Evolutionary conservation across 2,329 filamentous ascomycete species (phyloP).

Genomic region (Basipetospora sp.): DNA sequence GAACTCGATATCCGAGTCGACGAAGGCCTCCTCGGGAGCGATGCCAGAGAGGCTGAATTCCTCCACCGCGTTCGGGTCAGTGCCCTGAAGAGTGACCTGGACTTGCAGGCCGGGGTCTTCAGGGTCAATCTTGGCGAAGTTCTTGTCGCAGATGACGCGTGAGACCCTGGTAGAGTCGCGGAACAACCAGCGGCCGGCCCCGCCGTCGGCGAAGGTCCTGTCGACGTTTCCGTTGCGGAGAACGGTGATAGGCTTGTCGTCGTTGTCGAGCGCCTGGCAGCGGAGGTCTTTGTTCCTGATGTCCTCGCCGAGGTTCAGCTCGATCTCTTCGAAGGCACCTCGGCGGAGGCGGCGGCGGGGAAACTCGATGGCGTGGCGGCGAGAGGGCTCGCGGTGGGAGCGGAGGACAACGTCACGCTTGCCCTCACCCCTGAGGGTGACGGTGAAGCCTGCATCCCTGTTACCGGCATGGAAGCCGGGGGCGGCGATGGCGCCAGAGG

Average conservation of each 20-base stretch:
- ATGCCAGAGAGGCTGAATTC: conserved; percentile 1
- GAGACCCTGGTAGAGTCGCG: neutral
- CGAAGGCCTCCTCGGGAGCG: neutral
- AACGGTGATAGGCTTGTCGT: conserved; percentile 6
- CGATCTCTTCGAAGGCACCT: neutral
- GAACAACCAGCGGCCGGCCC: conserved; percentile 3
- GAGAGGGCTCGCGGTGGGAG: conserved; percentile 1
- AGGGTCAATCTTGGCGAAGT: conserved; percentile 1
- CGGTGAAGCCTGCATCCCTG: neutral
- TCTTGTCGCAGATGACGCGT: conserved; percentile 1
- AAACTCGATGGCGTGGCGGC: neutral
- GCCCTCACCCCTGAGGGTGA: conserved; percentile 2
- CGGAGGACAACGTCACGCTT: neutral
- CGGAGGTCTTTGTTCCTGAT: conserved; percentile 3
- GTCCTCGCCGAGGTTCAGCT: conserved; percentile 3
- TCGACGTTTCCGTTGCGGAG: conserved; percentile 25
- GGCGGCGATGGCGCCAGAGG: conserved; percentile 1
- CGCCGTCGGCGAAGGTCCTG: conserved; percentile 18
- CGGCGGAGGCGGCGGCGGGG: neutral
- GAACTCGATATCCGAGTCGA: neutral
- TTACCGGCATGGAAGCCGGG: neutral
- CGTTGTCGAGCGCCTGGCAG: conserved; percentile 1
- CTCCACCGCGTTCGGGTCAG: neutral
- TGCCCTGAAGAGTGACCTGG: neutral
- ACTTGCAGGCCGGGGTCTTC: conserved; percentile 3